Conservation (phyloP, 345 rosid genomes). For the Hevea brasiliensis region DNA sequence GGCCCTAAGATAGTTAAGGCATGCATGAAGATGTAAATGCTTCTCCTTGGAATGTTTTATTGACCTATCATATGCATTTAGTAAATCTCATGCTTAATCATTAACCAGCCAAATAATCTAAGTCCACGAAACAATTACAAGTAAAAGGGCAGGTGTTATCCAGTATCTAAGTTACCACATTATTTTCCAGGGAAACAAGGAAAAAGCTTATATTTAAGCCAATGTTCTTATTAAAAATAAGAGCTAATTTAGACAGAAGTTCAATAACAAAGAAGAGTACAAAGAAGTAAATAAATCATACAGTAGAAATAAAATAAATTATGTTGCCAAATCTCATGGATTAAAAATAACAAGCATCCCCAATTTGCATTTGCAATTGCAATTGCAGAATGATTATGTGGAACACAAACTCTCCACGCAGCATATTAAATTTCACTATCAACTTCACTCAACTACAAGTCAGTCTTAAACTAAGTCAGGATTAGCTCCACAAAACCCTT, state of each 20-base stretch:
- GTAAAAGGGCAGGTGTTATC: not conserved
- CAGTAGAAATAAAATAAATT: not conserved
- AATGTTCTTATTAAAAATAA: not conserved
- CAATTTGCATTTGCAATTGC: not conserved
- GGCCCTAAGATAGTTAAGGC: not conserved
- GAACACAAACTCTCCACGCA: not conserved
- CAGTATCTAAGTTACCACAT: not conserved
- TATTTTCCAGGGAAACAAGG: not conserved
- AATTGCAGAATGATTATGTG: not conserved
- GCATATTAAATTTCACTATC: no score
- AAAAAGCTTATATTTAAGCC: not conserved
- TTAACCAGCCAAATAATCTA: not conserved
- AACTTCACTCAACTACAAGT: not conserved
- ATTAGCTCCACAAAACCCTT: not conserved
- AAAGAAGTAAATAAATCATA: not conserved
- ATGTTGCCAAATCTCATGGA: not conserved
- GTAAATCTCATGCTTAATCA: constrained; percentile 4
- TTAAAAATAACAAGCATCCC: not conserved
- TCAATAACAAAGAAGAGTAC: not conserved
- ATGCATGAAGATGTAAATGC: not conserved
- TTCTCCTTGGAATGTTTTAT: not conserved
- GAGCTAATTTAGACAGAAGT: not conserved
- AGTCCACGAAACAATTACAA: not conserved
- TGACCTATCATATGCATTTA: not conserved
- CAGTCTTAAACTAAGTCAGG: not conserved